Evolutionary conservation across 2,329 filamentous ascomycete genomes (phyloP).

Genomic region (Achaetomium macrosporum): DNA sequence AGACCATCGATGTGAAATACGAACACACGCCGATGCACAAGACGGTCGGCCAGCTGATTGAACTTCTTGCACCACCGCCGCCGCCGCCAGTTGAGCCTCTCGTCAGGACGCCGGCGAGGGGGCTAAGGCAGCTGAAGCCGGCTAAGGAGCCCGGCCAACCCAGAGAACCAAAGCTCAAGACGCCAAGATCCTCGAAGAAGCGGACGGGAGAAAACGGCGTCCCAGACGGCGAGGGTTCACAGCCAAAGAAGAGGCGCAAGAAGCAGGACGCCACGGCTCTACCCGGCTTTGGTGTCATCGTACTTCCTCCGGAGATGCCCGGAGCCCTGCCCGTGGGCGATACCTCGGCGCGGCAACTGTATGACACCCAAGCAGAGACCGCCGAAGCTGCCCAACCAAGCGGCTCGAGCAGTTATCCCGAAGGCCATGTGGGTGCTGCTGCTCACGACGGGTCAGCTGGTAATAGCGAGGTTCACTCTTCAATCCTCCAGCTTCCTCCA

Average conservation of each 20-base stretch:
- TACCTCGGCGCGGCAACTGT: slow-evolving; percentile 15
- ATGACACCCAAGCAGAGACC: slow-evolving; percentile 12
- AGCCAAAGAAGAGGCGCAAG: slow-evolving; percentile 27
- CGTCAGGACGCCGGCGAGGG: slow-evolving; percentile 26
- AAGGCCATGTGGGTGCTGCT: slow-evolving; percentile 17
- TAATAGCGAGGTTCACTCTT: slow-evolving; percentile 15
- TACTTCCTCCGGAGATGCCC: slow-evolving; percentile 22
- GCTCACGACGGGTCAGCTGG: slow-evolving; percentile 16
- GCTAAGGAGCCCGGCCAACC: slow-evolving; percentile 26
- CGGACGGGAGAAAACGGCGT: slow-evolving; percentile 19
- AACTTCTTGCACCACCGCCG: slow-evolving; percentile 43
- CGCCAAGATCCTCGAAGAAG: slow-evolving; percentile 23
- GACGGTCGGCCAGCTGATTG: slow-evolving; percentile 46
- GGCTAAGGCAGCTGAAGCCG: slow-evolving; percentile 23
- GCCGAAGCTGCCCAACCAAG: neutral
- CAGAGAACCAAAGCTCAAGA: slow-evolving; percentile 23
- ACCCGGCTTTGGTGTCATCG: slow-evolving; percentile 6
- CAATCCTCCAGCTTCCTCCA: slow-evolving; percentile 37
- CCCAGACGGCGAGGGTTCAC: slow-evolving; percentile 17
- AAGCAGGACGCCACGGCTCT: slow-evolving; percentile 8
- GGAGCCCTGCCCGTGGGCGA: slow-evolving; percentile 22
- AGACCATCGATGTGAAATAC: slow-evolving; percentile 47
- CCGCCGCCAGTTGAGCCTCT: slow-evolving; percentile 37
- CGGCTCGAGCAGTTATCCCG: slow-evolving; percentile 15
- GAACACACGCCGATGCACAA: slow-evolving; percentile 53